Evolutionary conservation across 2,329 filamentous ascomycete species (phyloP).

Genomic region (Capronia americana): DNA sequence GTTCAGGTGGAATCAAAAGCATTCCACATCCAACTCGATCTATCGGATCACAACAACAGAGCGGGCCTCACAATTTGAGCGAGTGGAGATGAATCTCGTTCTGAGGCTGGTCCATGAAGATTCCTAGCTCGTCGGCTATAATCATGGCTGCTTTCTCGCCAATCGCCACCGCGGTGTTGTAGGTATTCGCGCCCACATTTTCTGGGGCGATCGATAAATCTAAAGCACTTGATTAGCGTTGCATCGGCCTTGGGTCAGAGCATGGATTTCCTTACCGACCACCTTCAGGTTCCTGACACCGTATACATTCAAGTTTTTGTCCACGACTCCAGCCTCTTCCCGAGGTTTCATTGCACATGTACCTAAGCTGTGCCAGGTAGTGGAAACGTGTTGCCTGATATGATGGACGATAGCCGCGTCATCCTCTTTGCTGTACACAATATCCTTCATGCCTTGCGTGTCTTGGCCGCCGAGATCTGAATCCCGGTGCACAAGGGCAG

Average conservation of each 20-base stretch:
- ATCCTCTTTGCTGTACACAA: constrained; percentile 55
- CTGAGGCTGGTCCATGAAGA: too few relatives aligned
- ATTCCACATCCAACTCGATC: too few relatives aligned
- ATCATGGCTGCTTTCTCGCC: constrained; percentile 51
- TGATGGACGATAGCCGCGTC: constrained; percentile 52
- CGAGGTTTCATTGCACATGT: constrained; percentile 55
- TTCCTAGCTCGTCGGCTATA: constrained; percentile 41
- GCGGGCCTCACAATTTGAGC: too few relatives aligned
- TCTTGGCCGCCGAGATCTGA: not conserved
- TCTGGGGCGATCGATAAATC: constrained; percentile 22
- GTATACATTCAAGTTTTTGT: constrained; percentile 51
- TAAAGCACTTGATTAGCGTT: not conserved
- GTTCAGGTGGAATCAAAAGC: too few relatives aligned
- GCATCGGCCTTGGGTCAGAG: not conserved
- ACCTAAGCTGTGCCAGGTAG: constrained; percentile 31
- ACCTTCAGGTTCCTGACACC: constrained; percentile 52
- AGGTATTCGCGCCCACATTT: constrained; percentile 53
- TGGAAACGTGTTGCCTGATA: constrained; percentile 21
- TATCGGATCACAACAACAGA: too few relatives aligned
- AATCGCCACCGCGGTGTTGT: constrained; percentile 54
- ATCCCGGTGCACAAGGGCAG: constrained; percentile 34
- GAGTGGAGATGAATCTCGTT: too few relatives aligned
- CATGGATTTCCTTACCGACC: constrained; percentile 21
- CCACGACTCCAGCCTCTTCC: constrained; percentile 54
- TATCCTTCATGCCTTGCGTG: constrained; percentile 32